phyloP scores from a whole-genome alignment of 1,284 basidiomycete species.

The Puccinia triticina region DNA sequence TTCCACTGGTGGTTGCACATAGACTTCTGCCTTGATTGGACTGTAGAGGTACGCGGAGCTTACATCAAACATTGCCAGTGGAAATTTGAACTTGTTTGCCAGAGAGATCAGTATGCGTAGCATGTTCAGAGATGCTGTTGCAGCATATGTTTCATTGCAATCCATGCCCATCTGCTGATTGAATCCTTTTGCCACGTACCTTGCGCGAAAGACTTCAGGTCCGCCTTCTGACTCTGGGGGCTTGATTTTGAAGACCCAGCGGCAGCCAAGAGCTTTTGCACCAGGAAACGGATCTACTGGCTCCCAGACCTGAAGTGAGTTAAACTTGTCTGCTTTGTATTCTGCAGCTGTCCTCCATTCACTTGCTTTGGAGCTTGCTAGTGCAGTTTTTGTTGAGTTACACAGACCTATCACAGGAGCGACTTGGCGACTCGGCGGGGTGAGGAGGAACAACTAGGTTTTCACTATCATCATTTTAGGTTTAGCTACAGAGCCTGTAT shows the following conservation, averaged over 20 bases:
- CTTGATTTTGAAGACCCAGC: conserved; percentile 24
- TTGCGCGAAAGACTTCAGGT: neutral
- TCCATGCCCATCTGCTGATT: neutral
- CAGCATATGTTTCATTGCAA: conserved; percentile 22
- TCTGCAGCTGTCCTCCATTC: neutral
- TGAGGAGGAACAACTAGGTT: too few relatives aligned
- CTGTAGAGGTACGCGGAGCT: neutral
- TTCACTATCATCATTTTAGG: too few relatives aligned
- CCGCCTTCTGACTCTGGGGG: neutral
- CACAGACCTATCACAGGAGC: too few relatives aligned
- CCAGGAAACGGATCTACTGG: neutral
- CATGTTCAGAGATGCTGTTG: neutral
- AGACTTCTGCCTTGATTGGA: too few relatives aligned
- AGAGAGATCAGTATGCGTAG: neutral
- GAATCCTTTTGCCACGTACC: conserved; percentile 19
- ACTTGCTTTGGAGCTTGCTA: neutral
- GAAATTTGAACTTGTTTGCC: too few relatives aligned
- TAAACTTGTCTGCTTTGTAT: neutral
- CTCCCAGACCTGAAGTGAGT: neutral
- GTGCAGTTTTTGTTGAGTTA: neutral
- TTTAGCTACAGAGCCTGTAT: too few relatives aligned
- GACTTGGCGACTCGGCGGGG: too few relatives aligned
- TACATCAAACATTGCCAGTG: neutral
- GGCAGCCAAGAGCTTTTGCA: neutral
- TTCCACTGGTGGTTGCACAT: too few relatives aligned